Percentiles rank a stretch among this genome's conserved stretches.
Evolutionary conservation across 306 rosid species (phyloP).

Genomic region (Acacia crassicarpa): DNA sequence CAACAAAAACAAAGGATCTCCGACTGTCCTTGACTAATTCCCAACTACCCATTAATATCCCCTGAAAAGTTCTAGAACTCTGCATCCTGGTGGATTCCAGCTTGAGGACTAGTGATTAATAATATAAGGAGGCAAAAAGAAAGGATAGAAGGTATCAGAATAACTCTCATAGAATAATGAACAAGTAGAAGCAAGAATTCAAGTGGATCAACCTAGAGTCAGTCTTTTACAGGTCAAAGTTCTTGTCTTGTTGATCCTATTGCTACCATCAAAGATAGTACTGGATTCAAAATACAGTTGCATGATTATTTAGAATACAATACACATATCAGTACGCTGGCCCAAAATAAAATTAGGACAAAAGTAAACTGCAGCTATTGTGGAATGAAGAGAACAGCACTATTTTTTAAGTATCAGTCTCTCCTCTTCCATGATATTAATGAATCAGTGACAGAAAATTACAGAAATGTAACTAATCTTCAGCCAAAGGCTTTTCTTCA

Average conservation of each 20-base stretch:
- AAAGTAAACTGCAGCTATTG: slow-evolving; percentile 22
- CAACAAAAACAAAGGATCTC: too few species aligned
- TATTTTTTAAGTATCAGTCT: slow-evolving; percentile 23
- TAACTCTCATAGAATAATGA: too few species aligned
- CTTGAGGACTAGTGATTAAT: too few species aligned
- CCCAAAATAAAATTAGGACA: slow-evolving; percentile 13
- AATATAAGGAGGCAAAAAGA: neutral
- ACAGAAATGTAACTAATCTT: slow-evolving; percentile 29
- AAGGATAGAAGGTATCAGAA: neutral
- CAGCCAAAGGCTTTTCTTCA: neutral
- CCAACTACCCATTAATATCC: neutral
- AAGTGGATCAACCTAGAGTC: neutral
- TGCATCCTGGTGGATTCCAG: too few species aligned
- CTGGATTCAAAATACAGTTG: slow-evolving; percentile 8
- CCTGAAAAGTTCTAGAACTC: too few species aligned
- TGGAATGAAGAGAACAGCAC: slow-evolving; percentile 28
- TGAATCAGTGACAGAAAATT: slow-evolving; percentile 24
- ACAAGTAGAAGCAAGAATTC: neutral
- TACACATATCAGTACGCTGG: slow-evolving; percentile 15
- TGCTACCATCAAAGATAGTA: neutral
- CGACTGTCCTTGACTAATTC: neutral
- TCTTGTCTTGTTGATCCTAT: neutral
- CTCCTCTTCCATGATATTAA: slow-evolving; percentile 18
- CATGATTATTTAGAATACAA: slow-evolving; percentile 31
- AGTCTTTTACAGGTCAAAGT: neutral